These are phyloP conservation scores for Tylopilus sp. DNA, from an alignment of 1,284 basidiomycete species.

Conservation along the genomic window DNA sequence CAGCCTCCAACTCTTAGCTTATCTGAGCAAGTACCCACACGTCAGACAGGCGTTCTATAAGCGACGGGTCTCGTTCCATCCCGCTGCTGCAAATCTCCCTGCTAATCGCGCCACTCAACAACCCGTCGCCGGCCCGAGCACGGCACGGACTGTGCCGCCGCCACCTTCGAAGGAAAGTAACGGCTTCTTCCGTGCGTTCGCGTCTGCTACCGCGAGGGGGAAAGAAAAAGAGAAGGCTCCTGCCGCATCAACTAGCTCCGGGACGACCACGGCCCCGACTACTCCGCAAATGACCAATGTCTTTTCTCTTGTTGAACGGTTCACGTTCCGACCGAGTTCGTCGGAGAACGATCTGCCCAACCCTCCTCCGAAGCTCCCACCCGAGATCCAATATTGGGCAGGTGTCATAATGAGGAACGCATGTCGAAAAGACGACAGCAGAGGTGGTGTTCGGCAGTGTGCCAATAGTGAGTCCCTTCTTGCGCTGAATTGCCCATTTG, in stretches of 20 bases:
- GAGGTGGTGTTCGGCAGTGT: constrained; percentile 94
- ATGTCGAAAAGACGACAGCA: constrained; percentile 90
- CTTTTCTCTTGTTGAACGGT: constrained; percentile 93
- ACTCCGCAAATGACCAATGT: constrained; percentile 69
- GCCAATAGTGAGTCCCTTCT: constrained; percentile 72
- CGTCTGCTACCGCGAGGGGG: constrained; percentile 35
- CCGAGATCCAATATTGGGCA: constrained; percentile 98
- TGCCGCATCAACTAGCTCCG: constrained; percentile 12
- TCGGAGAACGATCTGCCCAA: constrained; percentile 70
- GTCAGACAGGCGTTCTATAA: constrained; percentile 96
- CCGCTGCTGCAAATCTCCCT: constrained; percentile 48
- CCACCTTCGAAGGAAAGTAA: constrained; percentile 28
- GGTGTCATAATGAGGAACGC: constrained; percentile 99
- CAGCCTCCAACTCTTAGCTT: constrained; percentile 88
- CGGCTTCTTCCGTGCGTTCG: constrained; percentile 39
- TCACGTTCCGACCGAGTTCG: constrained; percentile 88
- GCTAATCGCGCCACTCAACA: constrained; percentile 14
- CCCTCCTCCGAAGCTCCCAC: constrained; percentile 69
- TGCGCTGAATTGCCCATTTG: not conserved
- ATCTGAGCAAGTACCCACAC: constrained; percentile 96
- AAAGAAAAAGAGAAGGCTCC: constrained; percentile 43
- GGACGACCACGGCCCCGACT: constrained; percentile 2
- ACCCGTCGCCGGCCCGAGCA: constrained; percentile 25
- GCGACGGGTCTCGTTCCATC: constrained; percentile 68
- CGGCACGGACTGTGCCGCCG: constrained; percentile 7